Conservation (phyloP, 73 alveolate species). For the Tetrahymena elliotti region DNA sequence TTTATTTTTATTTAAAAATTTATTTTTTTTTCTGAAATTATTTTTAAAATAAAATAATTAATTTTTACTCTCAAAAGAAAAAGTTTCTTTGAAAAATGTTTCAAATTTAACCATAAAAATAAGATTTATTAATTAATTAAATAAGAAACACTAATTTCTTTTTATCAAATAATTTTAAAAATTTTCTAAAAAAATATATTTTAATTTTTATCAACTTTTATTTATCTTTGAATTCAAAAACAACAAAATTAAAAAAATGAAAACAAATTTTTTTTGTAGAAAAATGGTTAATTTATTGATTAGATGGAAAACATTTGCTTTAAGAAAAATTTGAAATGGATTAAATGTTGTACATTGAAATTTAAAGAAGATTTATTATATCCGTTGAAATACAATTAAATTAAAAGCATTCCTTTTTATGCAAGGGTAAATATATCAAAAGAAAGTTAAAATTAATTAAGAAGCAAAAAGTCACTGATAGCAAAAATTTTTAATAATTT, state of each 20-base stretch:
- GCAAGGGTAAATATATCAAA: background rate
- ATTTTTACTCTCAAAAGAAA: background rate
- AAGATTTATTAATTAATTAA: no score
- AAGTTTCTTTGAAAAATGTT: background rate
- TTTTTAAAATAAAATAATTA: background rate
- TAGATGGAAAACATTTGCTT: no score
- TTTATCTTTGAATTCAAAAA: no score
- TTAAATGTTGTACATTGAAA: background rate
- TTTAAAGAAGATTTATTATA: background rate
- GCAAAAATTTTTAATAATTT: background rate
- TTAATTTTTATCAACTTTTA: no score
- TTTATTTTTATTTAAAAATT: background rate
- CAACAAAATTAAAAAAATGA: no score
- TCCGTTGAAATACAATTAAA: background rate
- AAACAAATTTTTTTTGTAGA: no score
- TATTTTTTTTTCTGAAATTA: background rate
- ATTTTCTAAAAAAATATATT: no score
- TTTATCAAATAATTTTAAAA: no score
- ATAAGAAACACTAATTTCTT: no score
- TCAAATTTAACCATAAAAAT: no score
- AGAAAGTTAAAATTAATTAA: background rate
- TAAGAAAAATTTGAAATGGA: background rate
- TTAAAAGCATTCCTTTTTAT: background rate
- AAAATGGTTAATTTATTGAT: no score
- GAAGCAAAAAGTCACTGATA: background rate